A percentile compares a stretch with the other conserved stretches of the same genome.
Conservation (phyloP, 805 yeast species). For the Metschnikowia amazonensis region DNA sequence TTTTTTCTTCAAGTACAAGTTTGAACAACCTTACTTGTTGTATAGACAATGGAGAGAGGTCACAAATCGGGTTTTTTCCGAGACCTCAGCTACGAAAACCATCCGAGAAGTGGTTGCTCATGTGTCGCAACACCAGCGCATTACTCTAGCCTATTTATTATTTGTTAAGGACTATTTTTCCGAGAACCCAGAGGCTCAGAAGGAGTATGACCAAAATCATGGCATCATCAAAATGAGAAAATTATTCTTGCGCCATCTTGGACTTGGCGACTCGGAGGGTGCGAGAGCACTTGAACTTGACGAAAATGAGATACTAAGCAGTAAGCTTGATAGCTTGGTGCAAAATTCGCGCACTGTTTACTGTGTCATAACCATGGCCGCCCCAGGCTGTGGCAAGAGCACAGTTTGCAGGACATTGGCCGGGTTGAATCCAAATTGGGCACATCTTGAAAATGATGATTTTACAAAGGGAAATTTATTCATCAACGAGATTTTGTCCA, state of each 20-base stretch:
- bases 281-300: slow-evolving; percentile 53
- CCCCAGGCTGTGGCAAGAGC: slow-evolving; percentile 94
- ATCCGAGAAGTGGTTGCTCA: slow-evolving; percentile 31
- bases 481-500: slow-evolving; percentile 44
- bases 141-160: slow-evolving; percentile 64
- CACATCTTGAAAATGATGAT: slow-evolving; percentile 79
- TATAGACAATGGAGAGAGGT: slow-evolving; percentile 89
- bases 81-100: slow-evolving; percentile 21
- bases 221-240: slow-evolving; percentile 77
- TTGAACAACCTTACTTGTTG: slow-evolving; percentile 90
- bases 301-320: slow-evolving; percentile 24
- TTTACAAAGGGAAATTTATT: slow-evolving; percentile 48
- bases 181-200: slow-evolving; percentile 42
- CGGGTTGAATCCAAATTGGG: slow-evolving; percentile 59
- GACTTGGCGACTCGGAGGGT: slow-evolving; percentile 47
- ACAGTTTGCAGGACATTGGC: slow-evolving; percentile 64
- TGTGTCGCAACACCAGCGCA: slow-evolving; percentile 45
- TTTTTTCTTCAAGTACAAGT: slow-evolving; percentile 87
- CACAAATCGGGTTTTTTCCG: slow-evolving; percentile 54
- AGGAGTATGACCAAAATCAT: slow-evolving; percentile 49
- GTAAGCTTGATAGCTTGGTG: slow-evolving; percentile 12
- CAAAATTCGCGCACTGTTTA: slow-evolving; percentile 34
- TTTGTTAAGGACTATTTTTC: slow-evolving; percentile 59
- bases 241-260: slow-evolving; percentile 50
- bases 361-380: slow-evolving; percentile 77